These are phyloP conservation scores for Vitis riparia DNA, from an alignment of 164 flowering plant species.

Conservation along the genomic window DNA sequence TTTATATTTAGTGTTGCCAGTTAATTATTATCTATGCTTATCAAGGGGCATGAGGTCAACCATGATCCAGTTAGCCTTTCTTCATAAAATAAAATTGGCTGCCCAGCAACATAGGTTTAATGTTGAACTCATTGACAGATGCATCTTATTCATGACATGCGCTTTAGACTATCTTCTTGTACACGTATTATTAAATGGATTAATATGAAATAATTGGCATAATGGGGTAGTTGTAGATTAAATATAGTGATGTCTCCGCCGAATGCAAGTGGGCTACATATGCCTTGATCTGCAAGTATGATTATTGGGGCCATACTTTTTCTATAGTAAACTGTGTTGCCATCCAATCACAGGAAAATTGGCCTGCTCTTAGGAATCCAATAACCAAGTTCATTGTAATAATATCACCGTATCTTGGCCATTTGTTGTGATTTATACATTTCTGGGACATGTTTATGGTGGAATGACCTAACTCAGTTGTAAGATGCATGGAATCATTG, in stretches of 20 bases:
- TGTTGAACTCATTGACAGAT: not conserved
- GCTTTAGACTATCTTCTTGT: not conserved
- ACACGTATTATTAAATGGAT: not conserved
- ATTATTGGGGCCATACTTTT: not conserved
- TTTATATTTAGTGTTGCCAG: not conserved
- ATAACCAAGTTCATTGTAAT: not conserved
- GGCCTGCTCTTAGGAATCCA: not conserved
- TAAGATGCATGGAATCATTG: too few relatives aligned
- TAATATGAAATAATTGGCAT: not conserved
- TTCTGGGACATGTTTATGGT: too few relatives aligned
- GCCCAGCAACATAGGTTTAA: not conserved
- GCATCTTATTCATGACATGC: not conserved
- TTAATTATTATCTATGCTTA: not conserved
- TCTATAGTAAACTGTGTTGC: not conserved
- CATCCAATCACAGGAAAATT: too few relatives aligned
- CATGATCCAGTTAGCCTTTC: not conserved
- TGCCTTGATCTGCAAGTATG: not conserved
- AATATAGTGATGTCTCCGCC: not conserved
- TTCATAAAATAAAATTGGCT: not conserved
- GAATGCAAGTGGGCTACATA: not conserved
- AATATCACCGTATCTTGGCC: not conserved
- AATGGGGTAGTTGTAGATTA: not conserved
- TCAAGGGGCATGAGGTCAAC: not conserved
- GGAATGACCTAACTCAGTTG: too few relatives aligned
- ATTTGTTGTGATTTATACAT: not conserved